Evolutionary conservation across 2,329 filamentous ascomycete genomes (phyloP).

Genomic region (Penicillium sp.): DNA sequence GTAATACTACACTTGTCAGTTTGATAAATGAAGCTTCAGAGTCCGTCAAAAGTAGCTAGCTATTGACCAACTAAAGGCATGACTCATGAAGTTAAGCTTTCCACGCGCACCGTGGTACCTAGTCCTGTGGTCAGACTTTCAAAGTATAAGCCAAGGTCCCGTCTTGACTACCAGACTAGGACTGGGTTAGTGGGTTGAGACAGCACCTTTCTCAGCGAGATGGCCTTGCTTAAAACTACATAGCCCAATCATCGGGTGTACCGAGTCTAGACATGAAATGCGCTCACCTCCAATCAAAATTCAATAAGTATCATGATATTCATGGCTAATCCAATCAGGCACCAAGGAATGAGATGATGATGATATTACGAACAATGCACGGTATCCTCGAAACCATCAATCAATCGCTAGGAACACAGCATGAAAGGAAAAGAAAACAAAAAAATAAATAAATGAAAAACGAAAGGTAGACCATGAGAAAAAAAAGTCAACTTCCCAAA

Average conservation of each 20-base stretch:
- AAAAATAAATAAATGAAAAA: background rate
- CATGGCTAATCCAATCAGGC: slow-evolving; percentile 1
- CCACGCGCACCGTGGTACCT: background rate
- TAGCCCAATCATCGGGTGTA: too few species aligned
- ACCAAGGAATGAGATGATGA: background rate
- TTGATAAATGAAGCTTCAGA: too few species aligned
- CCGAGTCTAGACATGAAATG: too few species aligned
- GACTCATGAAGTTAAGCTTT: background rate
- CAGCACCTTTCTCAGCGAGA: too few species aligned
- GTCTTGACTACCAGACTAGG: too few species aligned
- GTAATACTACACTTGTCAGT: too few species aligned
- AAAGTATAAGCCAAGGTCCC: background rate
- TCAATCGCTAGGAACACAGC: slow-evolving; percentile 8
- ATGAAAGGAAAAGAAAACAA: slow-evolving; percentile 1
- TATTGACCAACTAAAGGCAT: background rate
- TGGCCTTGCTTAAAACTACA: too few species aligned
- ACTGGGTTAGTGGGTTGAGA: too few species aligned
- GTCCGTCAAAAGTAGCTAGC: too few species aligned
- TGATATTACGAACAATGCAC: slow-evolving; percentile 10
- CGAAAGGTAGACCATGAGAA: background rate
- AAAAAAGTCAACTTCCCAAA: slow-evolving; percentile 5
- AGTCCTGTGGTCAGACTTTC: background rate
- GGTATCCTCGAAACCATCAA: slow-evolving; percentile 8
- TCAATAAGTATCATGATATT: background rate
- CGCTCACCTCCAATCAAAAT: background rate